Base-by-base conservation (phyloP, 305 asterid species). In the Fraxinus albicans region DNA sequence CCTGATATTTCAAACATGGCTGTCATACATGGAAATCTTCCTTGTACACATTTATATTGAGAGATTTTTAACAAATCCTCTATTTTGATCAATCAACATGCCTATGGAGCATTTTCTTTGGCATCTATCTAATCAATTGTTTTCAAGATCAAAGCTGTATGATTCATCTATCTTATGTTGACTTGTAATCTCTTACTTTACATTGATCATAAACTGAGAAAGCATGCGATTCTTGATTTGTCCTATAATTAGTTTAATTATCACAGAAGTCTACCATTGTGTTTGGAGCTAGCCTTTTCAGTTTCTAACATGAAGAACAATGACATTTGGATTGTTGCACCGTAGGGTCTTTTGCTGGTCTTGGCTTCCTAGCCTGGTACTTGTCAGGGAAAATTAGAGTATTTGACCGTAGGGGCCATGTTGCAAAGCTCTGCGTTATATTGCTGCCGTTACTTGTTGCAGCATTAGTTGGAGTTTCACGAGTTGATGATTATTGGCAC, bases 401-500 rank as follows among this genome's bases (percentile, higher is more conserved):
- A 36, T 94, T 94, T 83, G 97, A 94, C 76, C 97, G 82, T 31
- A 90, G 85, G 80, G 98, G 98, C 60, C 98, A 94, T 86, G 91
- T 93, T 44, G 94, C 94, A 77, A 94, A 93, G 88, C 95, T 94
- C 33, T 92, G 97, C 86, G 67, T 94, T 82, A 72, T 91, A 84
- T 88, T 93, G 80, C 84, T 85, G 7, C 97, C 98, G 10, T 85
- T 94, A 34, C 96, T 94, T 77, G 67, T 88, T 36, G 98, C 98
- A 13, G 91, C 97, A 34, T 87, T 94, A 85, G 93, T 94, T 65
- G 98, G 92, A 79, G 88, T 94, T 81, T 94, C 98, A 23, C 90
- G 98, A 84, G 97, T 94, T 70, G 97, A 92, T 87, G 98, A 94
- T 47, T 94, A 94, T 82, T 93, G 97, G 98, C 98, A 94, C 87